phyloP scores from a whole-genome alignment of 2,329 filamentous ascomycete species.

The Elsinoe ampelina region DNA sequence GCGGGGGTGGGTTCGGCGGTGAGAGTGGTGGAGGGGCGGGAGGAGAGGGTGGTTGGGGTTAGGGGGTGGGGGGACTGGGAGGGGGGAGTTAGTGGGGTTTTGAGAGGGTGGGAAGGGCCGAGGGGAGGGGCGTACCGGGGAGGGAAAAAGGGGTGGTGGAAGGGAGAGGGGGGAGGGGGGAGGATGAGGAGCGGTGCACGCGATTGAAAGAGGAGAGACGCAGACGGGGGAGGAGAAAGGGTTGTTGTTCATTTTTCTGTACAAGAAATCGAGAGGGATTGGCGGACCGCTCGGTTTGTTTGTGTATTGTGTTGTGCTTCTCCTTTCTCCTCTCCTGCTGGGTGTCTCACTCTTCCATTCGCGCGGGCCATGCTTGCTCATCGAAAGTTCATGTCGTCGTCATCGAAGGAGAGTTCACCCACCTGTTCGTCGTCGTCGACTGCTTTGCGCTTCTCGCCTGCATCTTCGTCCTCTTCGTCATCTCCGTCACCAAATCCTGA shows the following conservation, averaged over 20 bases:
- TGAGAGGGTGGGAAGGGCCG: neutral
- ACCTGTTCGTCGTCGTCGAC: constrained; percentile 54
- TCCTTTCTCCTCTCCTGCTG: neutral
- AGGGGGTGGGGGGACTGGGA: neutral
- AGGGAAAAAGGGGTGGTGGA: neutral
- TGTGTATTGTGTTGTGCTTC: neutral
- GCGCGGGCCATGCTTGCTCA: constrained; percentile 28
- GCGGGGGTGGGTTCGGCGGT: constrained; percentile 19
- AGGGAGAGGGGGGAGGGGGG: constrained; percentile 7
- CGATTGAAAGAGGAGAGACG: constrained; percentile 3
- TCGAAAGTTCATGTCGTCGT: constrained; percentile 52
- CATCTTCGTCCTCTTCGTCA: constrained; percentile 85
- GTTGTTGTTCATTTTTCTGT: constrained; percentile 13
- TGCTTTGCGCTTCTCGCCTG: constrained; percentile 42
- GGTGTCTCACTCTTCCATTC: neutral
- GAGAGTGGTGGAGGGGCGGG: constrained; percentile 4
- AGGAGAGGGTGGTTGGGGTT: constrained; percentile 4
- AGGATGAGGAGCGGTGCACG: neutral
- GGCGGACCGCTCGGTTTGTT: too few species aligned
- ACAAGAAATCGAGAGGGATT: neutral
- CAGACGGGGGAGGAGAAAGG: neutral
- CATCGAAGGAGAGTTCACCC: constrained; percentile 54
- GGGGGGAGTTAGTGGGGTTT: constrained; percentile 3
- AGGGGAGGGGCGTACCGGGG: constrained; percentile 1
- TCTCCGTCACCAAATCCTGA: constrained; percentile 92